phyloP scores from a whole-genome alignment of 164 flowering plant genomes.

The Stephania cephalantha region DNA sequence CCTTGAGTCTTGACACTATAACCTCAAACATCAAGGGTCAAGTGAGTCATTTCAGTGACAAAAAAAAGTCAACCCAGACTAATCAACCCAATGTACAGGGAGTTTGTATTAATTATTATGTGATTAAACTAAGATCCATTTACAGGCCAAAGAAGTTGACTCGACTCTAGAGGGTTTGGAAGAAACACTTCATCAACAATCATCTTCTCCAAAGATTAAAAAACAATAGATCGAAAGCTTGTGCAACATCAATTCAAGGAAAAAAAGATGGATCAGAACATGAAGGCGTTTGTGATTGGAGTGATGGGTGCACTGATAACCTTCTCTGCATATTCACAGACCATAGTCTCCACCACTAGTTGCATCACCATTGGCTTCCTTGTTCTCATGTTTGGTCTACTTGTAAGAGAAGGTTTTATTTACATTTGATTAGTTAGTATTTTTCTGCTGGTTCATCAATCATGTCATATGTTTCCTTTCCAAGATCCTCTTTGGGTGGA shows the following conservation, averaged over 20 bases:
- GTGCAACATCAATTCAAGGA: neutral
- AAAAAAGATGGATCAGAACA: constrained; percentile 40
- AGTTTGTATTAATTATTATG: too few relatives aligned
- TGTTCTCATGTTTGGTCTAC: constrained; percentile 56
- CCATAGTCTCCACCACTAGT: constrained; percentile 40
- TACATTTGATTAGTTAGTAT: constrained; percentile 19
- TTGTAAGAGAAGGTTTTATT: constrained; percentile 57
- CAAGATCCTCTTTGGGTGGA: neutral
- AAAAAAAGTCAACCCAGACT: neutral
- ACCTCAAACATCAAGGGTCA: neutral
- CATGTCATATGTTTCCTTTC: neutral
- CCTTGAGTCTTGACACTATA: too few relatives aligned
- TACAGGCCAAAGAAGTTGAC: too few relatives aligned
- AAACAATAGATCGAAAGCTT: neutral
- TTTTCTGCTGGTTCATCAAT: neutral
- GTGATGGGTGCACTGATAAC: constrained; percentile 59
- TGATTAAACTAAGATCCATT: too few relatives aligned
- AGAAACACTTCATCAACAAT: too few relatives aligned
- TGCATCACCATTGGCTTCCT: constrained; percentile 52
- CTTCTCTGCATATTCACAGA: constrained; percentile 64
- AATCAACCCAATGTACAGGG: too few relatives aligned
- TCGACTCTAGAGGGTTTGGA: too few relatives aligned
- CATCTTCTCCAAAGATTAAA: neutral
- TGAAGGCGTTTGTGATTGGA: constrained; percentile 47
- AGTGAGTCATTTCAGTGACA: neutral